Conservation (phyloP, 352 stramenopile genomes). For the Pythium vanterpoolii region DNA sequence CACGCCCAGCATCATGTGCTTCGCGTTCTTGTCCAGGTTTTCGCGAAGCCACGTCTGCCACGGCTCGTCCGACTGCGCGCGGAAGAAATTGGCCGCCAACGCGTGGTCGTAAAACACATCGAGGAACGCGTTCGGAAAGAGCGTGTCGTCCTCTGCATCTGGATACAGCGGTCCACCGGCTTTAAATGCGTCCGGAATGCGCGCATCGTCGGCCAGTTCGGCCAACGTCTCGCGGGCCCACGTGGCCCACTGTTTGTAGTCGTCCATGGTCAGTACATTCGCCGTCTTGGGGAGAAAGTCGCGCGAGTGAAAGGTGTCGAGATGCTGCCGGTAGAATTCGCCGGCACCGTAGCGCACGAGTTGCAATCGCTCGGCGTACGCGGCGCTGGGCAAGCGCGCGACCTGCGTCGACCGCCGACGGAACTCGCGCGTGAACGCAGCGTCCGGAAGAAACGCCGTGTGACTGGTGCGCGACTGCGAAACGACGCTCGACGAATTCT, state of each 20-base stretch:
- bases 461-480: constrained; percentile 70
- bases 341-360: constrained; percentile 74
- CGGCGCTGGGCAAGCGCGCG: constrained; percentile 62
- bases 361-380: constrained; percentile 68
- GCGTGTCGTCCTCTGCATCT: constrained; percentile 38
- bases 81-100: constrained; percentile 56
- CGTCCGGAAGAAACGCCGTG: constrained; percentile 72
- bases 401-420: constrained; percentile 56
- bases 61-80: constrained; percentile 45
- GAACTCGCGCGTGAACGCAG: constrained; percentile 69
- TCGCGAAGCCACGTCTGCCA: constrained; percentile 56
- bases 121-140: constrained; percentile 64
- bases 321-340: constrained; percentile 81
- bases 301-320: constrained; percentile 78
- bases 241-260: constrained; percentile 64
- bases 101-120: constrained; percentile 54
- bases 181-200: constrained; percentile 54
- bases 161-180: constrained; percentile 60
- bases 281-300: constrained; percentile 59
- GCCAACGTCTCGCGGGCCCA: constrained; percentile 56
- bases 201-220: constrained; percentile 30
- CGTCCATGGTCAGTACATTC: constrained; percentile 38
- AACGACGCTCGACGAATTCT: constrained; percentile 59
- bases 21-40: constrained; percentile 57
- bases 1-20: constrained; percentile 36